Percentiles rank a stretch among this genome's conserved stretches.
These are phyloP conservation scores for Stephania yunnanensis DNA, from an alignment of 164 flowering plant genomes.

Conservation along the genomic window DNA sequence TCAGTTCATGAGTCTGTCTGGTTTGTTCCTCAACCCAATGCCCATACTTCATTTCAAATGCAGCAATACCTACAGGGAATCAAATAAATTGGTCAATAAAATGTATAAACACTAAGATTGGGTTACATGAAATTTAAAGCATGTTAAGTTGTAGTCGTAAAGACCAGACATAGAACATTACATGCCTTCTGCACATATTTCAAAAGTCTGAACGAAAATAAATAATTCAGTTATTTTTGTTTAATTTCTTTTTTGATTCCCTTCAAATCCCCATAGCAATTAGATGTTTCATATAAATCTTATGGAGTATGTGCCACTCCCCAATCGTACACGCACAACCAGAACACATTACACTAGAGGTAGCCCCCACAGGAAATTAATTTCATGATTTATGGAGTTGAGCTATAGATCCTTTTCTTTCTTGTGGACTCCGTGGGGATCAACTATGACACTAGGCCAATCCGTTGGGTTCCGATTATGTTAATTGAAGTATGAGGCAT, in stretches of 20 bases:
- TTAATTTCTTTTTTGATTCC: no score
- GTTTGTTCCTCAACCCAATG: constrained; percentile 83
- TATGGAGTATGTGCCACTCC: not conserved
- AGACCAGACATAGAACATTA: not conserved
- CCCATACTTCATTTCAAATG: constrained; percentile 73
- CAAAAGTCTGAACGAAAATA: not conserved
- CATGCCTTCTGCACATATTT: not conserved
- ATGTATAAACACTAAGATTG: no score
- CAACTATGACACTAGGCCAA: no score
- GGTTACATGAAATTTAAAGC: not conserved
- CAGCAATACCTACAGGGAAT: constrained; percentile 49
- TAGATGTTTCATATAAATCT: not conserved
- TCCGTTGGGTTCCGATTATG: not conserved
- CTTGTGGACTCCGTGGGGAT: no score
- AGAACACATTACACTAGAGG: not conserved
- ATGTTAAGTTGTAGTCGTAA: not conserved
- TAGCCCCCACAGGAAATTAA: not conserved
- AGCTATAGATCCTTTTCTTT: no score
- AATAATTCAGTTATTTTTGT: not conserved
- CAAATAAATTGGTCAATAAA: not conserved
- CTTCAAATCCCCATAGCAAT: not conserved
- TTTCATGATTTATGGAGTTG: not conserved
- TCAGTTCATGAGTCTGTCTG: constrained; percentile 46
- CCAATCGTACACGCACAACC: not conserved
- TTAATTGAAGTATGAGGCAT: not conserved